Evolutionary conservation across 176 grass and related monocot species (phyloP), one percentile per base, ranked within the genome.

Genomic region (Saccharum spontaneum): DNA sequence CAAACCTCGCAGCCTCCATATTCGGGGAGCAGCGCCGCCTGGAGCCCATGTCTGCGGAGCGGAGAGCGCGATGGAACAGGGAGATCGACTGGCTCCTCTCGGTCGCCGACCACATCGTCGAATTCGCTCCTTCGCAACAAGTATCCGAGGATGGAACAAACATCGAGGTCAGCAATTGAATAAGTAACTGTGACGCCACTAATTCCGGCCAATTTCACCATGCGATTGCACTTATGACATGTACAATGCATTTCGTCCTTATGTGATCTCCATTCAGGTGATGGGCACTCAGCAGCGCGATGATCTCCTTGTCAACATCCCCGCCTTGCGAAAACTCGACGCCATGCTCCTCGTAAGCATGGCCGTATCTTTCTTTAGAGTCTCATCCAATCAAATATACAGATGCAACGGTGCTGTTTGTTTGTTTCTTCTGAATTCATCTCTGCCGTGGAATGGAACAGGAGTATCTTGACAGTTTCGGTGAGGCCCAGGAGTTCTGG

Each of bases 1-100:
- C 94, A 13, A 97, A 97, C 79, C 94, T 93, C 52, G 91, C 94
- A 89, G 96, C 96, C 79, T 98, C 93, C 15, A 77, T 98, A 12
- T 98, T 95, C 55, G 95, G 96, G 31, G 96, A 98, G 45, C 96
- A 95, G 70, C 77, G 87, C 77, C 89, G 85, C 33, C 88, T 95
- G 1, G 93, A 98, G 75, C 96, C 96, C 76, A 98, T 98, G 96
- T 66, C 88, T 1, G 74, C 37, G 0, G 91, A 98, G 7, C 90
- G 91, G 70, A 95, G 87, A 59, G 65, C 83, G 10, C 85, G 91
- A 38, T 98, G 96, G 96, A 89, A 82, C 79, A 95, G 63, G 83
- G 93, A 98, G 83, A 86, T 92, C 26, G 87, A 80, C 60, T 95
- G 91, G 96, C 89, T 98, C 57, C 81, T 98, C 63, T 95, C 89